These are phyloP conservation scores for Tillandsia fasciculata DNA, from an alignment of 176 grass and related monocot species.

Conservation along the genomic window DNA sequence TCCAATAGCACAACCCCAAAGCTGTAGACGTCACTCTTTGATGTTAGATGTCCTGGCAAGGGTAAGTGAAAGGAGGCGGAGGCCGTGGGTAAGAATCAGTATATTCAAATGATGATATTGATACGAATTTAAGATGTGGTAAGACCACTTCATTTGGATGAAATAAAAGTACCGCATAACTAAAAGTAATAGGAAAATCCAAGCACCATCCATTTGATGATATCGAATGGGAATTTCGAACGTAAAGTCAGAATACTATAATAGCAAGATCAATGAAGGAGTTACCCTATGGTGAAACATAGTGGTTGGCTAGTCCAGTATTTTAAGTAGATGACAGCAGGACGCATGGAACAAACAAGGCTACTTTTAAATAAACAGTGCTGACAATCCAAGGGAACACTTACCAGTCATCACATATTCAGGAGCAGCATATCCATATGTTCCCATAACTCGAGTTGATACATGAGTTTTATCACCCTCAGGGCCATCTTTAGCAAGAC, in stretches of 20 bases:
- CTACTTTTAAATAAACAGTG: neutral
- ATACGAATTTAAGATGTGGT: no score
- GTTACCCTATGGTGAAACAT: neutral
- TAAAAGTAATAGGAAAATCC: constrained; percentile 6
- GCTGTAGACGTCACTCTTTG: constrained; percentile 83
- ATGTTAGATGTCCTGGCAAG: constrained; percentile 73
- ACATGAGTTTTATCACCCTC: constrained; percentile 99
- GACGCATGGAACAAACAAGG: neutral
- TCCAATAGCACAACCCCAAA: constrained; percentile 69
- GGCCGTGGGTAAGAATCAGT: constrained; percentile 1
- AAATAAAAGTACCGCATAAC: no score
- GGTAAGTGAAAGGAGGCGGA: constrained; percentile 7
- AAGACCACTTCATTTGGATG: no score
- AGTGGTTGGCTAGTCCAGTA: neutral
- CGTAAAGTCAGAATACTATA: no score
- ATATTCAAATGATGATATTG: neutral
- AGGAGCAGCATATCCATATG: constrained; percentile 92
- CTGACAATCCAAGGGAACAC: constrained; percentile 5
- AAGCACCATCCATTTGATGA: neutral
- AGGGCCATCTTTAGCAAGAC: constrained; percentile 97
- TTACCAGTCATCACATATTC: constrained; percentile 99
- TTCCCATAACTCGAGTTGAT: constrained; percentile 96
- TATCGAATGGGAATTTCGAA: no score
- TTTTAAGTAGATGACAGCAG: neutral
- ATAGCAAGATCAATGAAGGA: constrained; percentile 13